phyloP scores from a whole-genome alignment of 345 rosid species.

The Balakata baccata region DNA sequence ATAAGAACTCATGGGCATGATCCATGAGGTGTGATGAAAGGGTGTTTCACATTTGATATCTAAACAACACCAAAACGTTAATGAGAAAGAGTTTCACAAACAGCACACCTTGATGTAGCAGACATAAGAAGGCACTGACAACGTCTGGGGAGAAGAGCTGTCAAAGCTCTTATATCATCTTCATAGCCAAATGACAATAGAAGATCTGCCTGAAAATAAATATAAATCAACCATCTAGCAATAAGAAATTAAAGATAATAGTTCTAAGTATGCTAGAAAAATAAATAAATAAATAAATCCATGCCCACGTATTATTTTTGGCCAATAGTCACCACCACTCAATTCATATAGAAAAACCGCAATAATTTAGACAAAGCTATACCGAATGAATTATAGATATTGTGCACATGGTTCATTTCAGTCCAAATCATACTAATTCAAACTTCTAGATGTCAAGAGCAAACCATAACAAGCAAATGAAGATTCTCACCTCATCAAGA shows the following conservation, averaged over 20 bases:
- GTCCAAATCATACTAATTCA: too few relatives aligned
- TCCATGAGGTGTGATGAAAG: background rate
- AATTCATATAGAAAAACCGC: background rate
- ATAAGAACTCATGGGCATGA: background rate
- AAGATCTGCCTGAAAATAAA: constrained; percentile 86
- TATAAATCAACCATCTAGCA: constrained; percentile 23
- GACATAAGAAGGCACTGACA: constrained; percentile 98
- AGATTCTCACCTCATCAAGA: constrained; percentile 80
- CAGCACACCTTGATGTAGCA: constrained; percentile 82
- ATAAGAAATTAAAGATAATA: background rate
- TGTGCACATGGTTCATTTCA: too few relatives aligned
- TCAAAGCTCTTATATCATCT: constrained; percentile 82
- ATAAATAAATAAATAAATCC: background rate
- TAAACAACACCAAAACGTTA: background rate
- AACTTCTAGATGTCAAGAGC: too few relatives aligned
- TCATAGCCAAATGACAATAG: constrained; percentile 84
- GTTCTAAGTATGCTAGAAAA: background rate
- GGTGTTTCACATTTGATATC: background rate
- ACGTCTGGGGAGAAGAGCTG: constrained; percentile 64
- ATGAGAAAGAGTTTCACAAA: background rate
- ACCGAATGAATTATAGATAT: background rate
- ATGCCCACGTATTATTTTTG: background rate
- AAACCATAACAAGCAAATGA: background rate
- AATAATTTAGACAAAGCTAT: background rate
- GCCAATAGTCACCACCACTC: background rate